Percentiles rank a stretch among this genome's conserved stretches.
These are phyloP conservation scores for Flaveria sonorensis DNA, from an alignment of 129 eudicot species.

Conservation along the genomic window DNA sequence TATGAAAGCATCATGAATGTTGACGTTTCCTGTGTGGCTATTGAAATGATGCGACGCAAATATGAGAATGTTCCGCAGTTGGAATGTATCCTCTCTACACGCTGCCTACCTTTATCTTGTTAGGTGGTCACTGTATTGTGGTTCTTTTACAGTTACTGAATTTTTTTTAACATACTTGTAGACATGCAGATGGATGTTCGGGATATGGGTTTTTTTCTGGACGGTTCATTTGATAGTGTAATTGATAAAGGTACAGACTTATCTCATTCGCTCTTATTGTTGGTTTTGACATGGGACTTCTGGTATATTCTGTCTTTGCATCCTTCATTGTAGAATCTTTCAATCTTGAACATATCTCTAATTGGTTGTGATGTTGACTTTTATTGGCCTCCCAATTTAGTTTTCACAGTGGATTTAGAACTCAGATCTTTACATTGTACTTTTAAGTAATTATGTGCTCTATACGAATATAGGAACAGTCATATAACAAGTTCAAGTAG, in stretches of 20 bases:
- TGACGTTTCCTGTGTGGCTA: constrained; percentile 90
- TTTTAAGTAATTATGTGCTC: constrained; percentile 13
- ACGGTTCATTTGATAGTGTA: constrained; percentile 75
- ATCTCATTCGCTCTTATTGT: constrained; percentile 7
- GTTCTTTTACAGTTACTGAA: constrained; percentile 1
- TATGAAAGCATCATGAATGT: constrained; percentile 85
- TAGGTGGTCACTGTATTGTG: constrained; percentile 14
- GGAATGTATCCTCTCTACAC: constrained; percentile 70
- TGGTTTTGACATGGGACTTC: neutral
- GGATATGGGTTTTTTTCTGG: constrained; percentile 89
- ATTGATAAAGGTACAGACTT: constrained; percentile 76
- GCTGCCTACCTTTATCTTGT: neutral
- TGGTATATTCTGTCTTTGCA: constrained; percentile 9
- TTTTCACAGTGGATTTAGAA: neutral
- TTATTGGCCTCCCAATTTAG: constrained; percentile 5
- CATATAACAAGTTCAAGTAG: neutral
- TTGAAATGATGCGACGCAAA: constrained; percentile 86
- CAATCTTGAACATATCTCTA: constrained; percentile 11
- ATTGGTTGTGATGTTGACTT: neutral
- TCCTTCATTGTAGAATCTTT: neutral
- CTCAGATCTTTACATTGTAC: constrained; percentile 12
- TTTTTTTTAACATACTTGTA: constrained; percentile 42
- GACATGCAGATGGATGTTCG: constrained; percentile 99
- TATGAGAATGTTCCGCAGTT: constrained; percentile 84
- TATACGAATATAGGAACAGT: neutral